Base-by-base conservation (phyloP, 2,329 filamentous ascomycete species). In the Cytospora mali region DNA sequence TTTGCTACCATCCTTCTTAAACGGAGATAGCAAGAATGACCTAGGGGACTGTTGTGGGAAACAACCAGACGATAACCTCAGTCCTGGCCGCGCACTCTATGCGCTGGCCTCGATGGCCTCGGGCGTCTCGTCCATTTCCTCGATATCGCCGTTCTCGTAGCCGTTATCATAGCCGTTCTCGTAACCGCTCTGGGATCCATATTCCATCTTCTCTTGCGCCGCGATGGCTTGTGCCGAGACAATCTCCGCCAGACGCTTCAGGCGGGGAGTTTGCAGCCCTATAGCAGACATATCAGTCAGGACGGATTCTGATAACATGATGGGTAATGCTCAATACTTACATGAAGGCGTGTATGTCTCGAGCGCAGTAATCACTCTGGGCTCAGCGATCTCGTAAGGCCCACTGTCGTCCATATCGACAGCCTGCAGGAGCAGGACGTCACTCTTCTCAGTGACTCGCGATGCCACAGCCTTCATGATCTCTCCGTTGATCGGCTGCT, bases 391-490 rank as follows among this genome's bases (percentile, higher is more conserved):
- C 77, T 98, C 95, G 73, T 99, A 99, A 28, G 94, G 95, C 27
- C 95, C 95, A 70, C 92, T 97, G 78, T 99, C 95, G 73, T 99
- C 95, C 93, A 99, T 97, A 75, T 99, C 95, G 64, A 99, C 93
- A 55, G 95, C 93, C 63, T 94, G 90, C 53, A 99, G 83, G 62
- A 99, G 86, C 58, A 99, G 84, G 3, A 98, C 93, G 71, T 98
- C 95, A 71, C 93, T 96, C 88, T 99, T 99, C 80, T 99, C 95
- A 1, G 94, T 98, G 53, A 99, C 95, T 58, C 93, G 86, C 46
- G 93, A 97, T 9, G 96, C 95, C 58, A 99, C 96, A 9, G 95
- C 95, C 81, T 99, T 99, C 95, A 99, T 99, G 74, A 99, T 99
- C 76, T 99, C 95, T 74, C 94, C 95, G 72, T 99, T 98, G 77